These are phyloP conservation scores for Stenocarpella maydis DNA, from an alignment of 2,329 filamentous ascomycete genomes.

Conservation along the genomic window DNA sequence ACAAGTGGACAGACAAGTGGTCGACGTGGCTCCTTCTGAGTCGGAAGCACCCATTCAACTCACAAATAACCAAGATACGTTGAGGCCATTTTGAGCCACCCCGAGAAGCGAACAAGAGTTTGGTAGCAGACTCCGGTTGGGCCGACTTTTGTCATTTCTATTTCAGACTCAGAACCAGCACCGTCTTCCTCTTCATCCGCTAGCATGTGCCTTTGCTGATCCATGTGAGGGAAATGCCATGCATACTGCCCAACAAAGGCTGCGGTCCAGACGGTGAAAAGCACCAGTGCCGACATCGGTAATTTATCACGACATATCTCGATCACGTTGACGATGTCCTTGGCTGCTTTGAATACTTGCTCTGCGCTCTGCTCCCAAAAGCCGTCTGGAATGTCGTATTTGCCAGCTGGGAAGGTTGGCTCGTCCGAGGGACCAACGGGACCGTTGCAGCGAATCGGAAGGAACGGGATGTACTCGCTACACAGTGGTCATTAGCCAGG, in stretches of 20 bases:
- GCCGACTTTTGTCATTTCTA: conserved; percentile 47
- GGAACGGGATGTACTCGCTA: conserved; percentile 70
- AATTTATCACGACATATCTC: conserved; percentile 68
- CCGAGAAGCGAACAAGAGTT: conserved; percentile 60
- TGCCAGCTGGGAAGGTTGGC: conserved; percentile 59
- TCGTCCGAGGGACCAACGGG: conserved; percentile 67
- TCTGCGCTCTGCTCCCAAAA: conserved; percentile 72
- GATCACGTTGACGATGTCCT: conserved; percentile 71
- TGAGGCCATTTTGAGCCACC: conserved; percentile 63
- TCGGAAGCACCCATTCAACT: neutral
- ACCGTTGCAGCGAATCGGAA: conserved; percentile 61
- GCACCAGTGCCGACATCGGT: conserved; percentile 72
- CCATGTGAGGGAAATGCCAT: conserved; percentile 74
- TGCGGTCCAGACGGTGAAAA: conserved; percentile 73
- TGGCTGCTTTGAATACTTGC: conserved; percentile 68
- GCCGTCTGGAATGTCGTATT: conserved; percentile 51
- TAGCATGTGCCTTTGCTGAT: conserved; percentile 63
- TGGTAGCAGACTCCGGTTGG: conserved; percentile 58
- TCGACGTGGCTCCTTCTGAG: neutral
- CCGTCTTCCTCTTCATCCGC: conserved; percentile 48
- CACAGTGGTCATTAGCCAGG: conserved; percentile 3
- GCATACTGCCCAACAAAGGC: conserved; percentile 73
- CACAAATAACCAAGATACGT: conserved; percentile 62
- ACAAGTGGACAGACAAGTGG: neutral
- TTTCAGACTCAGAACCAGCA: conserved; percentile 37